Conservation (phyloP, 164 flowering plant genomes). For the Stephania yunnanensis region DNA sequence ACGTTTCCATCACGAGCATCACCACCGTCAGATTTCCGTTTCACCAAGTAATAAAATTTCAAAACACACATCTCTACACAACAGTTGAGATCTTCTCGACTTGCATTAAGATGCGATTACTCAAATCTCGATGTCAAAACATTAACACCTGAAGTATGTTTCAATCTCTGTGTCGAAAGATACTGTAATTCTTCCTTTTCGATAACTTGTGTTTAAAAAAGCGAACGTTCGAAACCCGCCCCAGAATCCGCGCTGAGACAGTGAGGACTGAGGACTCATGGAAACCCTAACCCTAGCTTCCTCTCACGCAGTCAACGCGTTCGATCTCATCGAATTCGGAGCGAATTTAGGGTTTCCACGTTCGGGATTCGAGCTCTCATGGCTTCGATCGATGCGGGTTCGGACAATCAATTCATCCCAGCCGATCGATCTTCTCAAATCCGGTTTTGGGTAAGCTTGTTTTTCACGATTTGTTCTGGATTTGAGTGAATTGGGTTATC, state of each 20-base stretch:
- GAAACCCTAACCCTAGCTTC: constrained; percentile 15
- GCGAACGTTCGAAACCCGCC: not conserved
- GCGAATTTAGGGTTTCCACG: constrained; percentile 8
- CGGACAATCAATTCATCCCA: constrained; percentile 1
- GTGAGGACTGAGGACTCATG: not conserved
- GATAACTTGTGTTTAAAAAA: not conserved
- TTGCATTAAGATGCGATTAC: too few relatives aligned
- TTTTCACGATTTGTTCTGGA: not conserved
- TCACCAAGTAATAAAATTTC: too few relatives aligned
- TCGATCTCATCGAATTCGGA: not conserved
- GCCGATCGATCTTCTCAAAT: not conserved
- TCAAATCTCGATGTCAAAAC: too few relatives aligned
- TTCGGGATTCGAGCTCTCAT: constrained; percentile 3
- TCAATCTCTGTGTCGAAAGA: too few relatives aligned
- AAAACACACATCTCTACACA: too few relatives aligned
- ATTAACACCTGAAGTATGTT: too few relatives aligned
- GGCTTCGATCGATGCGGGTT: not conserved
- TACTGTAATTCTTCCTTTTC: too few relatives aligned
- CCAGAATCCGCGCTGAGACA: constrained; percentile 9
- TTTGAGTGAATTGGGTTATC: not conserved
- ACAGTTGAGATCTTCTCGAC: too few relatives aligned
- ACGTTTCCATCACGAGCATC: too few relatives aligned
- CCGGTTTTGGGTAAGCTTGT: not conserved
- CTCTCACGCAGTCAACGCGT: constrained; percentile 8
- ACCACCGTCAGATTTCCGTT: too few relatives aligned